Conservation (phyloP, 345 rosid species). For the Orychophragmus violaceus region DNA sequence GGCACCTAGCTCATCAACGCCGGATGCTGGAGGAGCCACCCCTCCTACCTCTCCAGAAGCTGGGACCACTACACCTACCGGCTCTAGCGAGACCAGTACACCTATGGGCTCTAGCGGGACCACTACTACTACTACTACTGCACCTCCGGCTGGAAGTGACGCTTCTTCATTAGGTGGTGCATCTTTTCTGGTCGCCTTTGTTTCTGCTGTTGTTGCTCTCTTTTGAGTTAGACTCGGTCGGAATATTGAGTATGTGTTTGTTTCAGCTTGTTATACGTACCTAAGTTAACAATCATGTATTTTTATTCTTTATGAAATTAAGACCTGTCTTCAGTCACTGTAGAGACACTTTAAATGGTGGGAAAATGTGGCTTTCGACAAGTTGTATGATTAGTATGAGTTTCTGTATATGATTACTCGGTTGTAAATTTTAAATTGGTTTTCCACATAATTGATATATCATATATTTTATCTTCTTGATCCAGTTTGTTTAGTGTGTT, state of each 20-base stretch:
- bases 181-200: constrained; percentile 15
- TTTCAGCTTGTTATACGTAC: neutral
- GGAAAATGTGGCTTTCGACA: neutral
- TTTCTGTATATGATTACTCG: neutral
- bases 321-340: neutral
- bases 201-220: constrained; percentile 26
- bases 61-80: constrained; percentile 10
- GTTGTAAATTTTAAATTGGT: neutral
- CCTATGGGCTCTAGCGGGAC: no score
- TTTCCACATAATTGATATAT: no score
- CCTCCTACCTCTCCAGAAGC: constrained; percentile 2
- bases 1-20: neutral
- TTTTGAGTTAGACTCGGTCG: constrained; percentile 10
- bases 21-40: neutral
- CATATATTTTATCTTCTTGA: neutral
- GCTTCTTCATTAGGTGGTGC: constrained; percentile 23
- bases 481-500: neutral
- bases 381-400: neutral
- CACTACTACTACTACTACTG: no score
- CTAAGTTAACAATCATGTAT: neutral
- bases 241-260: constrained; percentile 1
- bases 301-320: neutral
- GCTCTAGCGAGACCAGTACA: no score
- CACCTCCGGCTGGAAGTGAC: constrained; percentile 9
- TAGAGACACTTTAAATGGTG: neutral